Evolutionary conservation across 2,329 filamentous ascomycete species (phyloP).

Genomic region (Rutstroemia sp.): DNA sequence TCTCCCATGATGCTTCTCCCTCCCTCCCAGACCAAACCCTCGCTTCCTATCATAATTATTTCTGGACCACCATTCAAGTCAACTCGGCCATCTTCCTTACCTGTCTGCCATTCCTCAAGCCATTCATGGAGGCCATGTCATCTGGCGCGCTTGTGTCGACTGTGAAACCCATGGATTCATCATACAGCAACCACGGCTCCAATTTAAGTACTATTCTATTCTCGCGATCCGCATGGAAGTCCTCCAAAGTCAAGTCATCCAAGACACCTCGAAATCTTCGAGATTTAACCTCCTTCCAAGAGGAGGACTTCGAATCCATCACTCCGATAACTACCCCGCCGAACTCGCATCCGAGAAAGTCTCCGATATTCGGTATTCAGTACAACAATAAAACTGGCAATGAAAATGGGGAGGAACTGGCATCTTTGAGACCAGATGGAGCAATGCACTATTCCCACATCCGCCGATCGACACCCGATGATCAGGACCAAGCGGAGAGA

Average conservation of each 20-base stretch:
- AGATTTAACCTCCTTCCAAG: constrained; percentile 1
- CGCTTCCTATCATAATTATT: constrained; percentile 10
- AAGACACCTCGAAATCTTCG: not conserved
- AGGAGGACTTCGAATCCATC: not conserved
- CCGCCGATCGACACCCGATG: constrained; percentile 10
- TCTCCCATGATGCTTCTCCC: constrained; percentile 9
- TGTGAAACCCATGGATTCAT: constrained; percentile 11
- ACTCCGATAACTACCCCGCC: not conserved
- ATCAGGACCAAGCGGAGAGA: constrained; percentile 7
- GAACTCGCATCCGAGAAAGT: not conserved
- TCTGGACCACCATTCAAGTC: constrained; percentile 17
- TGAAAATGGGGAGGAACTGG: constrained; percentile 4
- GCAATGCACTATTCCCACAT: constrained; percentile 11
- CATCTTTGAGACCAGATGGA: constrained; percentile 13
- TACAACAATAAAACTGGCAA: not conserved
- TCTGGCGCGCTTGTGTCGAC: constrained; percentile 14
- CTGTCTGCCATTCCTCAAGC: constrained; percentile 19
- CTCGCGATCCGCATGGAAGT: constrained; percentile 7
- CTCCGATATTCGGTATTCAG: constrained; percentile 2
- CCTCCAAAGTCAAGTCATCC: constrained; percentile 1
- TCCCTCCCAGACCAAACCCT: constrained; percentile 13
- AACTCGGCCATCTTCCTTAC: constrained; percentile 17
- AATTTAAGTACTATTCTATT: constrained; percentile 12
- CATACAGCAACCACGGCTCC: constrained; percentile 7
- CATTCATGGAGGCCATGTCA: constrained; percentile 18